Base-by-base conservation (phyloP, 805 yeast species). In the Torulaspora delbrueckii region DNA sequence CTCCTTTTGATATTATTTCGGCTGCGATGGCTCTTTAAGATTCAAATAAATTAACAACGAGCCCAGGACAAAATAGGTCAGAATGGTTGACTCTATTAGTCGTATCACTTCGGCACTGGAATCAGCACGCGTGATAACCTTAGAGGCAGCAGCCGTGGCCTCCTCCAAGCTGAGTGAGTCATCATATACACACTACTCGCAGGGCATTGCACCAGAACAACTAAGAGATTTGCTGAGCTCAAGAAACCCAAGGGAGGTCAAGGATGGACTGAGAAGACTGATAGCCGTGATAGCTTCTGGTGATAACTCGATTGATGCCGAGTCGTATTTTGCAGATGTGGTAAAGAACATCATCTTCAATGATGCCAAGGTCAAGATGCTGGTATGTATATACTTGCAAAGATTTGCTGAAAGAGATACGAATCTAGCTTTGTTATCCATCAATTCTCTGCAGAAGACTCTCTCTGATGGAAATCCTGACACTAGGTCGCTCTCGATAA, bases 401-500 rank as follows among this genome's bases (percentile, higher is more conserved):
- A 74, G 85, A 45, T 88, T 79, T 62, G 93, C 96, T 19, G 95
- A 87, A 51, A 65, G 72, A 45, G 90, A 87, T 54, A 96, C 93
- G 8, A 96, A 90, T 62, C 76, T 86, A n/a, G 93, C 98, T 2
- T 73, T 93, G 16, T 71, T 93, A 37, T 81, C 96, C 1, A 86
- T 93, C 53, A 93, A 93, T 64, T 86, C 97, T 1, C 85, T 93
- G 40, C 99, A 93, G 63, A 88, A 86, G 65, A 75, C 87, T 1
- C 67, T 91, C 24, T 71, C 75, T 8, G 96, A 88, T 55, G 79
- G 79, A 53, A 76, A 75, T 49, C 84, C 95, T 1, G 74, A 78
- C 8, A 70, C 75, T 13, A 71, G 98, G 51, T 77, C 90, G 2
- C 70, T 86, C 45, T 83, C 95, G 0, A 76, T 93, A 36, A 74